Percentiles rank a stretch among this genome's conserved stretches.
Evolutionary conservation across 1,284 basidiomycete genomes (phyloP).

Genomic region (Rhodofomes roseus): DNA sequence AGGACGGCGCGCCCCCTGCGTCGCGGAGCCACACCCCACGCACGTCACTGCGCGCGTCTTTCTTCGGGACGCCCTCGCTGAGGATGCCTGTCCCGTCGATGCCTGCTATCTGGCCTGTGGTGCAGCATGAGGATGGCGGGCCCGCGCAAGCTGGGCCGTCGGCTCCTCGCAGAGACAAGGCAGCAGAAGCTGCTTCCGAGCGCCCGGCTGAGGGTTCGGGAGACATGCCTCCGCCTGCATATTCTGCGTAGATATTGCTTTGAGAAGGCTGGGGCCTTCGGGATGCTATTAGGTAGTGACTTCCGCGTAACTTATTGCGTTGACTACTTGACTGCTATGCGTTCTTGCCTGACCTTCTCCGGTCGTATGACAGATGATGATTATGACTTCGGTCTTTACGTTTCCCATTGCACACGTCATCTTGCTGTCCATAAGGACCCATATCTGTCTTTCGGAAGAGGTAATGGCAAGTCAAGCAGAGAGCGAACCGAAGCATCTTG

Average conservation of each 20-base stretch:
- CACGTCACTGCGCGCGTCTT: background rate
- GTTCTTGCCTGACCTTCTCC: too few relatives aligned
- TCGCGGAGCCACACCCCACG: background rate
- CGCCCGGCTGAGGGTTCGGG: background rate
- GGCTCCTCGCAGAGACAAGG: background rate
- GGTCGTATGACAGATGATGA: too few relatives aligned
- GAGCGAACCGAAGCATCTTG: too few relatives aligned
- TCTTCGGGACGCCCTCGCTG: background rate
- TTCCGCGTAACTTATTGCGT: too few relatives aligned
- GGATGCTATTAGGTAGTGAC: too few relatives aligned
- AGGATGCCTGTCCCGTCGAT: background rate
- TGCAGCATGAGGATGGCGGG: background rate
- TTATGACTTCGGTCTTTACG: too few relatives aligned
- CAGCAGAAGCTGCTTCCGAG: conserved; percentile 2
- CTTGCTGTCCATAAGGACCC: too few relatives aligned
- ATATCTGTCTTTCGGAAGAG: too few relatives aligned
- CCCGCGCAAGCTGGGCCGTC: background rate
- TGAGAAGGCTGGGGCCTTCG: too few relatives aligned
- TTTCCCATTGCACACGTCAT: too few relatives aligned
- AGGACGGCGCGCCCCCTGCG: background rate
- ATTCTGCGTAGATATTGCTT: background rate
- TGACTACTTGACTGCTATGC: too few relatives aligned
- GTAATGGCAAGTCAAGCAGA: too few relatives aligned
- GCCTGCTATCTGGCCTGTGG: background rate
- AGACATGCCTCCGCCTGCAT: conserved; percentile 5